Conservation (phyloP, 2,329 filamentous ascomycete species). For the Colletotrichum eremochloae region DNA sequence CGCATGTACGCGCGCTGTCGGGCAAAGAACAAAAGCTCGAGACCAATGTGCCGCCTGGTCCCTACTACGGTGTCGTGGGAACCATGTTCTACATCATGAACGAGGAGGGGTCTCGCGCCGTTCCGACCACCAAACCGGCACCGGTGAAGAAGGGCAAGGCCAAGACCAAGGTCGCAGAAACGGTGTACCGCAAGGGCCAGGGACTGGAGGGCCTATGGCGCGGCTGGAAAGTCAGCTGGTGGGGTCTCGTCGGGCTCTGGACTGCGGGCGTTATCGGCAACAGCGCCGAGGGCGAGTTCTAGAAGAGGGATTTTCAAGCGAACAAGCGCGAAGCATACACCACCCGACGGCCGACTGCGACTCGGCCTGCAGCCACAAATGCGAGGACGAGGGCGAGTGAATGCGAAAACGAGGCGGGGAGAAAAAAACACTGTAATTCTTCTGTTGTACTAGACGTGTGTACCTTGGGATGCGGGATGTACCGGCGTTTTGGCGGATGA, state of each 20-base stretch:
- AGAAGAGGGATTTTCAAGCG: constrained; percentile 41
- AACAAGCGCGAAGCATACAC: background rate
- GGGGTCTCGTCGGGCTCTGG: constrained; percentile 82
- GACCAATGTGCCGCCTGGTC: constrained; percentile 83
- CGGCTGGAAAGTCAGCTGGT: constrained; percentile 83
- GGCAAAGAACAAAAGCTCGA: constrained; percentile 63
- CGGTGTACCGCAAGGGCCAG: constrained; percentile 71
- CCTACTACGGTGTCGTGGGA: constrained; percentile 87
- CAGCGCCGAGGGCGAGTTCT: constrained; percentile 73
- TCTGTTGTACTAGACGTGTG: constrained; percentile 38
- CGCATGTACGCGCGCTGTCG: constrained; percentile 64
- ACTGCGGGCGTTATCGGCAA: constrained; percentile 74
- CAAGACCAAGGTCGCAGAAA: constrained; percentile 55
- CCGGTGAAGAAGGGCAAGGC: constrained; percentile 51
- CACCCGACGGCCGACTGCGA: constrained; percentile 9
- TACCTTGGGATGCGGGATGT: constrained; percentile 22
- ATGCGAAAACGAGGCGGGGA: background rate
- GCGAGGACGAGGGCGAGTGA: constrained; percentile 14
- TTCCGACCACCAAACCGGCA: constrained; percentile 50
- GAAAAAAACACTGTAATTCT: constrained; percentile 14
- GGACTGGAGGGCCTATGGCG: constrained; percentile 77
- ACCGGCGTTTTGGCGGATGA: constrained; percentile 16
- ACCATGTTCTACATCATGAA: constrained; percentile 90
- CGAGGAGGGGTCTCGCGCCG: constrained; percentile 79
- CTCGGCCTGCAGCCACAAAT: background rate